phyloP scores from a whole-genome alignment of 768 basidiomycete genomes.

The Crepidotus variabilis region DNA sequence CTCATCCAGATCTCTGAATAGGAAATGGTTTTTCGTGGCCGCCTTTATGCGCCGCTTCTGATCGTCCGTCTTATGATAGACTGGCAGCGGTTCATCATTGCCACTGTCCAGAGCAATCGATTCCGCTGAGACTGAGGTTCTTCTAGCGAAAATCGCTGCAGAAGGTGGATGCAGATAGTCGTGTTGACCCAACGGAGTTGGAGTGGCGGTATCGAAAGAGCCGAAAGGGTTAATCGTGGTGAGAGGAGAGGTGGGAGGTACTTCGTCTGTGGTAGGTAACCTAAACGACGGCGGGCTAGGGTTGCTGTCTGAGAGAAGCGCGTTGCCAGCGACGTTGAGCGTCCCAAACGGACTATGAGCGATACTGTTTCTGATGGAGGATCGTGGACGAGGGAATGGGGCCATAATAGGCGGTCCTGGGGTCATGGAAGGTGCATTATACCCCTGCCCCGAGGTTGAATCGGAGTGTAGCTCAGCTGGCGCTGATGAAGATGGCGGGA shows the following conservation, averaged over 20 bases:
- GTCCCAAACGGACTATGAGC: conserved; percentile 73
- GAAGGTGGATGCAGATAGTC: conserved; percentile 74
- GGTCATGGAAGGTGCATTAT: conserved; percentile 15
- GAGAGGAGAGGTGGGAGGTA: conserved; percentile 60
- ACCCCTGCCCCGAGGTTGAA: conserved; percentile 28
- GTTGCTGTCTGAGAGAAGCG: conserved; percentile 52
- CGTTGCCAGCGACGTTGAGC: conserved; percentile 79
- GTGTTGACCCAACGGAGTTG: conserved; percentile 45
- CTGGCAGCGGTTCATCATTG: conserved; percentile 64
- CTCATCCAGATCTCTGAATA: conserved; percentile 95
- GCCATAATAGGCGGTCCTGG: conserved; percentile 41
- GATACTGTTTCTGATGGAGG: conserved; percentile 53
- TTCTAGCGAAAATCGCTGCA: conserved; percentile 80
- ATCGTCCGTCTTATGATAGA: conserved; percentile 74
- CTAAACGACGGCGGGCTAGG: conserved; percentile 53
- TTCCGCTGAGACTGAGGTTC: conserved; percentile 95
- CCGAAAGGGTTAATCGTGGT: conserved; percentile 49
- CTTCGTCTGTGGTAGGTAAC: conserved; percentile 49
- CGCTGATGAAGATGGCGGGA: conserved; percentile 45
- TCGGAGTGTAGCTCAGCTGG: conserved; percentile 62
- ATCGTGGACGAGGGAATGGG: conserved; percentile 56
- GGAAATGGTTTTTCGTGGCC: conserved; percentile 85
- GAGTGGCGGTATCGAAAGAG: conserved; percentile 45
- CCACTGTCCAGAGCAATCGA: conserved; percentile 82
- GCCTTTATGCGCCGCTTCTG: conserved; percentile 86